These are phyloP conservation scores for Aureobasidium sp. DNA, from an alignment of 2,329 filamentous ascomycete species.

Conservation along the genomic window DNA sequence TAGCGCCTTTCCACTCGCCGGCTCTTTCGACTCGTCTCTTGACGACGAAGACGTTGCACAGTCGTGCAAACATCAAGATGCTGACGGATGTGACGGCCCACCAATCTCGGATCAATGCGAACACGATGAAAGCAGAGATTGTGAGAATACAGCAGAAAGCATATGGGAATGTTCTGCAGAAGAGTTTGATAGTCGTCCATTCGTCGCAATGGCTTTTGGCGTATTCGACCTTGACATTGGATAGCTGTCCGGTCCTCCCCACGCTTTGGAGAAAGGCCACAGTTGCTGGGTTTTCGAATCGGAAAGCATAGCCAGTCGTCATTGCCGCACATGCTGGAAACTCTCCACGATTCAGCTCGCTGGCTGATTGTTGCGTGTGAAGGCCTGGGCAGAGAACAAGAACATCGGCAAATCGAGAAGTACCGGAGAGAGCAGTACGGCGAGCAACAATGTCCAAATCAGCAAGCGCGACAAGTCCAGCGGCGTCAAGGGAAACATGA, in stretches of 20 bases:
- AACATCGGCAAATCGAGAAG: slow-evolving; percentile 49
- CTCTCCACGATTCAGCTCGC: slow-evolving; percentile 41
- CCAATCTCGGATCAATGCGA: slow-evolving; percentile 21
- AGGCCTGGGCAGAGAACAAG: slow-evolving; percentile 54
- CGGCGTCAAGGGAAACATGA: slow-evolving; percentile 28
- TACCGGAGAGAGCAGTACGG: slow-evolving; percentile 51
- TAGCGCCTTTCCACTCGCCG: slow-evolving; percentile 30
- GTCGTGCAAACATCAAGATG: slow-evolving; percentile 47
- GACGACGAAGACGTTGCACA: slow-evolving; percentile 52
- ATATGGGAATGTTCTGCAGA: background rate
- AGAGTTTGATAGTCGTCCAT: background rate
- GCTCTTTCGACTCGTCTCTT: slow-evolving; percentile 38
- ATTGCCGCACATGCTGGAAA: slow-evolving; percentile 36
- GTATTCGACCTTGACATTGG: slow-evolving; percentile 20
- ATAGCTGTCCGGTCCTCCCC: slow-evolving; percentile 25
- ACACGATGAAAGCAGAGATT: slow-evolving; percentile 11
- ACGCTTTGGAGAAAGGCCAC: slow-evolving; percentile 41
- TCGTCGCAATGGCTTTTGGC: background rate
- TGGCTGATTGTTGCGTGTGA: slow-evolving; percentile 53
- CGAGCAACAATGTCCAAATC: slow-evolving; percentile 51
- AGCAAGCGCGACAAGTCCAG: slow-evolving; percentile 52
- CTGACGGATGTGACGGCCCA: slow-evolving; percentile 45
- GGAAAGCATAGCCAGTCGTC: slow-evolving; percentile 38
- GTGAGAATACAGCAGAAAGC: slow-evolving; percentile 16
- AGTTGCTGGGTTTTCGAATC: slow-evolving; percentile 47